Conservation (phyloP, 1,284 basidiomycete species). For the Thelephora terrestris region DNA sequence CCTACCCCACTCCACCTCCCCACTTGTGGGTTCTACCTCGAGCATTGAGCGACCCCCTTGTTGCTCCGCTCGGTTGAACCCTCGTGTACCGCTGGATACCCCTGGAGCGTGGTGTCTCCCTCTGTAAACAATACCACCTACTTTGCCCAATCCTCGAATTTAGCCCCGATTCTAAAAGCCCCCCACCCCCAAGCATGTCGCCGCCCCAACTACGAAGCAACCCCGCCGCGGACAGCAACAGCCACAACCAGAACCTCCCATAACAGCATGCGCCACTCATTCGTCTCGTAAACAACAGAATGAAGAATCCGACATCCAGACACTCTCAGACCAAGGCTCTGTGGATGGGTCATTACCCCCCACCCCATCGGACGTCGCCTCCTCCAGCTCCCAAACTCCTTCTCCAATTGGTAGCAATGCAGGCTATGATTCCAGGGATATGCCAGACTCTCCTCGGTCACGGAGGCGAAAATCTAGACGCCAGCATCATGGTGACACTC, state of each 20-base stretch:
- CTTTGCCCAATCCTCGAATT: slow-evolving; percentile 97
- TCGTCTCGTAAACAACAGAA: slow-evolving; percentile 33
- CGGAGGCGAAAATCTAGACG: slow-evolving; percentile 24
- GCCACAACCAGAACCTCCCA: slow-evolving; percentile 28
- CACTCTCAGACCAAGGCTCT: slow-evolving; percentile 52
- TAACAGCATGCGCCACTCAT: slow-evolving; percentile 39
- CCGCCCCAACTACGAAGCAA: slow-evolving; percentile 46
- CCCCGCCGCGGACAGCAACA: slow-evolving; percentile 37
- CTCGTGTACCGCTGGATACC: too few relatives aligned
- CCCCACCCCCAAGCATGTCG: slow-evolving; percentile 93
- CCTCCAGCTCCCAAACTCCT: slow-evolving; percentile 82
- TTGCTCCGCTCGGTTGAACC: too few relatives aligned
- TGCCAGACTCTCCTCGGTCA: slow-evolving; percentile 18
- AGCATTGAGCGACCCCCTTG: too few relatives aligned
- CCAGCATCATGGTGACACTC: slow-evolving; percentile 13
- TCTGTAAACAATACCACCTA: slow-evolving; percentile 82
- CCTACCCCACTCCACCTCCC: too few relatives aligned
- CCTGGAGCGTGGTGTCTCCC: slow-evolving; percentile 77
- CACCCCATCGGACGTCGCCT: slow-evolving; percentile 70
- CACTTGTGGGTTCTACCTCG: too few relatives aligned
- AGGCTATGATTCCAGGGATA: slow-evolving; percentile 10
- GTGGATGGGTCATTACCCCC: slow-evolving; percentile 81
- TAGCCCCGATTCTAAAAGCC: slow-evolving; percentile 83
- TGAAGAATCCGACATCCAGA: slow-evolving; percentile 49
- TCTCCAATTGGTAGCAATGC: slow-evolving; percentile 64